These are phyloP conservation scores for Claviceps cyperi DNA, from an alignment of 2,329 filamentous ascomycete genomes.

Conservation along the genomic window DNA sequence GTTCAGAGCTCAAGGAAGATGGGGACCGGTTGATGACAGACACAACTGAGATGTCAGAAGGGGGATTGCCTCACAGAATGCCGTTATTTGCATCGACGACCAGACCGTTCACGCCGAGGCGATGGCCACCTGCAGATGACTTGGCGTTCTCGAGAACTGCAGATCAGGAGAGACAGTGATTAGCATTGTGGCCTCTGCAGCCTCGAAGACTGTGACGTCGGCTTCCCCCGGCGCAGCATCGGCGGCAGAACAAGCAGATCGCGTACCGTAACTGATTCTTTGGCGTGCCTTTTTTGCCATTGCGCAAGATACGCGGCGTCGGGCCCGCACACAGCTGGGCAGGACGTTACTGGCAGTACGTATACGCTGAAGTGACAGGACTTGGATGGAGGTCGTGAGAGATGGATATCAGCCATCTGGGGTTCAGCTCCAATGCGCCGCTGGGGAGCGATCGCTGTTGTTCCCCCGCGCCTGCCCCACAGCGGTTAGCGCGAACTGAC, in stretches of 20 bases:
- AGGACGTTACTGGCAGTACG: neutral
- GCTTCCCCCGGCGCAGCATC: neutral
- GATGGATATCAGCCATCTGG: too few species aligned
- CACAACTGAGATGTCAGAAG: neutral
- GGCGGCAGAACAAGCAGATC: too few species aligned
- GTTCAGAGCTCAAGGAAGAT: neutral
- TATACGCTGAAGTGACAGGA: neutral
- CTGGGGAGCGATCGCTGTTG: too few species aligned
- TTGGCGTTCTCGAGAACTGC: conserved; percentile 45
- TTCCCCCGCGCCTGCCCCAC: too few species aligned
- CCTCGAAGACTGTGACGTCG: too few species aligned
- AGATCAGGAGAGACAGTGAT: neutral
- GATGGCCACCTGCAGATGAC: conserved; percentile 59
- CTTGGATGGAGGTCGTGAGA: neutral
- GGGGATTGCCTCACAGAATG: conserved; percentile 54
- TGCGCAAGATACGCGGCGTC: conserved; percentile 6
- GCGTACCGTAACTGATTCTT: conserved; percentile 53
- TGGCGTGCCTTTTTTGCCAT: conserved; percentile 58
- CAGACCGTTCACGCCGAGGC: conserved; percentile 87
- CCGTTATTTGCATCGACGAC: conserved; percentile 71
- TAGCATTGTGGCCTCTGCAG: neutral
- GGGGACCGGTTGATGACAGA: neutral
- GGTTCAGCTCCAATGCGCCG: too few species aligned
- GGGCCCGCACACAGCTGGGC: neutral
- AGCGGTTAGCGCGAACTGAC: too few species aligned